Evolutionary conservation across 1,139 yeast species (phyloP), one percentile per base, ranked within the genome.

Genomic region (Pichia sp.): DNA sequence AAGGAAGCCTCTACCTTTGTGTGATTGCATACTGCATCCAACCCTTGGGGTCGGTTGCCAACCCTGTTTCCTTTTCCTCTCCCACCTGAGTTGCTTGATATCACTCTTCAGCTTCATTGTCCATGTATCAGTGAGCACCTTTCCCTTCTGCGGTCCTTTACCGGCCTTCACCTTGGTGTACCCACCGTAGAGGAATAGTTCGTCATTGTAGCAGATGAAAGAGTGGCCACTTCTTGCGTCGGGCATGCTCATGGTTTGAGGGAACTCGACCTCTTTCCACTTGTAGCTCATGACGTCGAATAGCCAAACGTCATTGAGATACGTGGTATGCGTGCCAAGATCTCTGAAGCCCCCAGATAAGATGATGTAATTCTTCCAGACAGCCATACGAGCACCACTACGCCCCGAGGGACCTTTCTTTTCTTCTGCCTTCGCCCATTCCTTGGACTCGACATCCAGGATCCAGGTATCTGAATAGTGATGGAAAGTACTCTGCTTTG

Each of bases 401-500:
- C 99, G 76, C 0, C 97, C 88, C 31, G 85, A 75, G 1, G 99
- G 99, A 0, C 87, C 84, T 61, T 85, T 87, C 31, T 60, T 60
- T 50, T 75, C 75, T 55, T 93, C 98, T 7, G 91, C 73, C 66
- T 91, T 91, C 29, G 88, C 78, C 98, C 98, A 93, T 71, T 91
- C 97, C 64, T 88, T 90, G 16, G 86, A 76, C 36, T 80, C 83
- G 1, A 92, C 81, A 65, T 93, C 98, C 58, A 93, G 74, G 53
- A 92, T 77, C 98, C 98, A 93, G 3, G 97, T 87, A 67, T 93
- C 99, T 20, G 97, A 95, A 69, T 90, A 93, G 71, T 93, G 99
- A 70, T 93, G 95, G 70, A 93, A 93, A 0, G 97, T 90, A 51
- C 91, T 84, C 70, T 93, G 99, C 66, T 92, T 93, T 2, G 98